Evolutionary conservation across 148 eudicot genomes (phyloP), one percentile per base, ranked within the genome.

Genomic region (Chenopodium formosanum): DNA sequence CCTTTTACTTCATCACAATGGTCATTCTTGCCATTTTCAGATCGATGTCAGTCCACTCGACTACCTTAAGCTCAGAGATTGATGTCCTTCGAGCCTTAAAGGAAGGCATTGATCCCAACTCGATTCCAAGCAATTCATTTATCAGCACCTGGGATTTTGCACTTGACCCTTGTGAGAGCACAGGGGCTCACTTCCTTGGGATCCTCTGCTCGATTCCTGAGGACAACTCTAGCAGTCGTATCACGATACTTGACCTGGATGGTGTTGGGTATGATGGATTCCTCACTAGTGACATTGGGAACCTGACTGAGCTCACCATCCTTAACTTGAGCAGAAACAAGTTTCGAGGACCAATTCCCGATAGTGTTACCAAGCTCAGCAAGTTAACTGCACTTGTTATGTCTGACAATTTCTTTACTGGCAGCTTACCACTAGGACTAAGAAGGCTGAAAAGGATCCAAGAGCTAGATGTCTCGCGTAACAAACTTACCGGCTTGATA

Each of bases 281-380:
- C 76, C 83, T 92, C 10, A 84, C 94, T 0, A 87, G 90, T 2
- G 82, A 66, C 22, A 85, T 92, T 17, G 97, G 95, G 3, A 91
- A 92, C 85, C 87, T 94, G 0, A 84, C 94, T 0, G 91, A 87
- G 81, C 89, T 92, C 14, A 88, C 89, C 44, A 34, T 27, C 3
- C 86, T 94, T 2, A 88, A 92, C 84, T 82, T 92, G 11, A 81
- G 89, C 69, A 87, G 79, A 78, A 94, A 92, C 89, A 90, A 88
- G 74, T 92, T 94, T 69, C 82, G 95, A 3, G 94, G 97, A 1
- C 90, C 92, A 1, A 88, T 94, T 31, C 94, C 94, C 2, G 68
- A 79, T 4, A 72, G 87, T 53, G 77, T 94, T 31, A 19, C 83
- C 7, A 88, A 82, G 34, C 86, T 92, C 12, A 84, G n/a, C 44